Conservation (phyloP, 83 land plant genomes). For the Picea abies region DNA sequence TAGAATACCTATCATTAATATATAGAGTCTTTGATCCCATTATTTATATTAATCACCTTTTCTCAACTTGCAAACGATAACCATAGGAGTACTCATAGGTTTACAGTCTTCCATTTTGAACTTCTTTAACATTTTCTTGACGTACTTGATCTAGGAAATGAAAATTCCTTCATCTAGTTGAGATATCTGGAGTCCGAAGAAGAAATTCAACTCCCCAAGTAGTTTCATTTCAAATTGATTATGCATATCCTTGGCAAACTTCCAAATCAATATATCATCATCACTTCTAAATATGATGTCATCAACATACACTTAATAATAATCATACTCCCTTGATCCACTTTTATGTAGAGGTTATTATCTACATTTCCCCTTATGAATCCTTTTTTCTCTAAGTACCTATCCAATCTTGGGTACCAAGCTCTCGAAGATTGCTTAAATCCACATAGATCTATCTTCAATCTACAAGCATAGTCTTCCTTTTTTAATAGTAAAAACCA, state of each 20-base stretch:
- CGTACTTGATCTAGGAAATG: neutral
- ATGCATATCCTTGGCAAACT: neutral
- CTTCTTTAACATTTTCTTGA: neutral
- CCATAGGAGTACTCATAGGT: neutral
- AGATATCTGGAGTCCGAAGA: neutral
- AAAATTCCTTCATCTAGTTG: neutral
- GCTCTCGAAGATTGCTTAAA: too few relatives aligned
- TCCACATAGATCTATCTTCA: too few relatives aligned
- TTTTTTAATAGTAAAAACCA: too few relatives aligned
- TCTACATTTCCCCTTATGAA: neutral
- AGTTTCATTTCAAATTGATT: neutral
- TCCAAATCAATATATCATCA: neutral
- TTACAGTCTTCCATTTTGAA: neutral
- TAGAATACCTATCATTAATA: too few relatives aligned
- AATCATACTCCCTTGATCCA: neutral
- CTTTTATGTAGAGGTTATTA: neutral
- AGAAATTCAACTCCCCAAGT: neutral
- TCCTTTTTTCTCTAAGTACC: neutral
- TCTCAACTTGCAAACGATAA: neutral
- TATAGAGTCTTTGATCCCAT: neutral
- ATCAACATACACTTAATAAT: neutral
- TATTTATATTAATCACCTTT: neutral
- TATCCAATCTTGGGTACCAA: neutral
- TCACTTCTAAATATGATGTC: neutral
- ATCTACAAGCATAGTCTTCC: too few relatives aligned